phyloP scores from a whole-genome alignment of 106 monocot genomes.

The Narthecium ossifragum region DNA sequence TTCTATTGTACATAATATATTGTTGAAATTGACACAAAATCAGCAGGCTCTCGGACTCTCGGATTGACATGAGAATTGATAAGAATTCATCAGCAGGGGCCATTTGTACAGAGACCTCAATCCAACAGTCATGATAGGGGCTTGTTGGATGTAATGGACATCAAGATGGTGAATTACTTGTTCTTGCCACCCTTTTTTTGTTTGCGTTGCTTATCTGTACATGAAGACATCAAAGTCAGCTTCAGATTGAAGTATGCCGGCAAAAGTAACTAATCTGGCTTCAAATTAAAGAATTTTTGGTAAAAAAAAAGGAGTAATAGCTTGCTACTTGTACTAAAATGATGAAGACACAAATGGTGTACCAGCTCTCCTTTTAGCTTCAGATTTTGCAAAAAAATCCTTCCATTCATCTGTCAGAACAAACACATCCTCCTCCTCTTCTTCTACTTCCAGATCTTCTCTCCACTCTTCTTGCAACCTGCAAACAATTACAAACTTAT shows the following conservation, averaged over 20 bases:
- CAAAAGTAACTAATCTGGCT: background rate
- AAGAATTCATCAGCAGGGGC: too few species aligned
- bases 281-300: background rate
- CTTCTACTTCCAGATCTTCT: slow-evolving; percentile 14
- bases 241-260: too few species aligned
- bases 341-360: background rate
- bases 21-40: too few species aligned
- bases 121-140: too few species aligned
- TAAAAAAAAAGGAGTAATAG: too few species aligned
- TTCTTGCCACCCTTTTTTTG: slow-evolving; percentile 3
- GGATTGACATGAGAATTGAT: too few species aligned
- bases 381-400: slow-evolving; percentile 65
- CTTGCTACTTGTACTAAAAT: too few species aligned
- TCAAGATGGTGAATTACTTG: background rate
- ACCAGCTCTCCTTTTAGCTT: slow-evolving; percentile 50
- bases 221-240: background rate
- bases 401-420: slow-evolving; percentile 68
- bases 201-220: slow-evolving; percentile 10
- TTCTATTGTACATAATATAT: too few species aligned
- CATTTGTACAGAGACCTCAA: too few species aligned
- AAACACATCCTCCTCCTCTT: slow-evolving; percentile 39
- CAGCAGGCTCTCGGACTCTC: too few species aligned
- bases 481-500: background rate
- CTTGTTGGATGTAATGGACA: too few species aligned
- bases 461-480: slow-evolving; percentile 4